Evolutionary conservation across 78 protist genomes (phyloP).

Genomic region (Dictyostelium capitatum): DNA sequence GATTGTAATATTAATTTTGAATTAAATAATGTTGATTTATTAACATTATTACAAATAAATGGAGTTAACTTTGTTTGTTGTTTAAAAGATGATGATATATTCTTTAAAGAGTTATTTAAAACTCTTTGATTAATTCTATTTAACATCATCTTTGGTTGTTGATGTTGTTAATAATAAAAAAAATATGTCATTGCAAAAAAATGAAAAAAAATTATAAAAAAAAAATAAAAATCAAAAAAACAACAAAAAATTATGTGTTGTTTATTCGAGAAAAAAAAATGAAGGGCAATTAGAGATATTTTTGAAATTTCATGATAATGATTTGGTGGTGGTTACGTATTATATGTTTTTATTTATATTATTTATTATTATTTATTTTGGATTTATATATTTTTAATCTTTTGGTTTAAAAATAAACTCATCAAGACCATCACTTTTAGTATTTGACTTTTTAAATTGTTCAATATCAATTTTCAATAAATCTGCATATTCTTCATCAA

Average conservation of each 20-base stretch:
- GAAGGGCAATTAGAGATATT: background rate
- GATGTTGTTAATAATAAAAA: background rate
- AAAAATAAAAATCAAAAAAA: background rate
- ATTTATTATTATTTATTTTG: background rate
- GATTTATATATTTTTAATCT: background rate
- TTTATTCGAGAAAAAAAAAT: background rate
- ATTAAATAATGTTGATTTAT: background rate
- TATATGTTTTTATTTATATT: background rate
- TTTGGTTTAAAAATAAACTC: constrained; percentile 33
- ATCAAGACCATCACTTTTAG: background rate
- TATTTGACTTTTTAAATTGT: background rate
- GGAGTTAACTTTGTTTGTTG: background rate
- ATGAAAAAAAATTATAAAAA: background rate
- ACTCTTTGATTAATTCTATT: background rate
- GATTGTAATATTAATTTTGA: background rate
- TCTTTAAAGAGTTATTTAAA: background rate
- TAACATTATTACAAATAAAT: background rate
- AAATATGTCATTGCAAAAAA: background rate
- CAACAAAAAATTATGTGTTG: background rate
- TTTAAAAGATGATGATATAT: background rate
- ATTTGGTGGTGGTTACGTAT: background rate
- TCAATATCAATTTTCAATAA: background rate
- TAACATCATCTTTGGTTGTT: background rate
- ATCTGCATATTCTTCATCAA: constrained; percentile 74
- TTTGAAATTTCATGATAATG: background rate